Evolutionary conservation across 257 asterid species (phyloP).

Genomic region (Rhazya stricta): DNA sequence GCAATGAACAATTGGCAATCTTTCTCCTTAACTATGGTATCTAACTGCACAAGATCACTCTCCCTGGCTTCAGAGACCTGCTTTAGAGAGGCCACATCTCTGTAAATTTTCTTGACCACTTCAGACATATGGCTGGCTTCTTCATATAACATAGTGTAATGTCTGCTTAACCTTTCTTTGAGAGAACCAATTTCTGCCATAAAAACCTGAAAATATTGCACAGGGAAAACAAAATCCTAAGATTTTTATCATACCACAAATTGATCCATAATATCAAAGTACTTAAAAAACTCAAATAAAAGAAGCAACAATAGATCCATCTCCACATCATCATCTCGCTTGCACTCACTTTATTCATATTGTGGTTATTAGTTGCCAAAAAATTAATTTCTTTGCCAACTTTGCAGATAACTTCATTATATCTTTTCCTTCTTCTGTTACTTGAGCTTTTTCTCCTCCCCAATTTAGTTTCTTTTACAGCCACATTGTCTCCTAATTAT

Average conservation of each 20-base stretch:
- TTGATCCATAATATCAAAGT: slow-evolving; percentile 12
- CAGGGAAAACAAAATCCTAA: slow-evolving; percentile 16
- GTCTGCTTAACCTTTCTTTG: slow-evolving; percentile 49
- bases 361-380: not conserved
- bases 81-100: slow-evolving; percentile 48
- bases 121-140: slow-evolving; percentile 58
- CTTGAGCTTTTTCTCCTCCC: not conserved
- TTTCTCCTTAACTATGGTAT: slow-evolving; percentile 49
- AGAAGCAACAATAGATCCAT: not conserved
- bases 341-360: not conserved
- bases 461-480: not conserved
- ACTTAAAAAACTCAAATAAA: not conserved
- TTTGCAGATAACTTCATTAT: not conserved
- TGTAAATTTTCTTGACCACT: slow-evolving; percentile 34
- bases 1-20: slow-evolving; percentile 54
- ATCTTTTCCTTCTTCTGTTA: not conserved
- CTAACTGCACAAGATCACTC: slow-evolving; percentile 42
- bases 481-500: not conserved
- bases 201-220: slow-evolving; percentile 48
- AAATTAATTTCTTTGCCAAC: not conserved
- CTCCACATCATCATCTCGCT: not conserved
- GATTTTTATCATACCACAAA: not conserved
- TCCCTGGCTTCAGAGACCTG: slow-evolving; percentile 50
- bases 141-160: slow-evolving; percentile 46
- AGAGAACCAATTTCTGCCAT: slow-evolving; percentile 49